phyloP scores from a whole-genome alignment of 306 rosid genomes.

The Casuarina cunninghamiana region DNA sequence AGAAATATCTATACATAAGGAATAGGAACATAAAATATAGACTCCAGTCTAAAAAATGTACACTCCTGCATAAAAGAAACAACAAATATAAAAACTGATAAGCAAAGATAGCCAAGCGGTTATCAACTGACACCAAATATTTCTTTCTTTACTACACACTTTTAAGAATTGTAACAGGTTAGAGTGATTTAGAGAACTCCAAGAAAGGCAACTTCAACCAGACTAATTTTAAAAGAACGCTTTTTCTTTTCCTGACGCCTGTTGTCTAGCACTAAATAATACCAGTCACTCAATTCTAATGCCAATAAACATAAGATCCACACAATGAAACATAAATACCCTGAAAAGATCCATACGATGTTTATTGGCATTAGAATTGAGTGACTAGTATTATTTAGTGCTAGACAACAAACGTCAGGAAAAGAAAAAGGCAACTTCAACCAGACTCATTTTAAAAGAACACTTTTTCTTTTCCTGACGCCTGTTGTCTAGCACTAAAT shows the following conservation, averaged over 20 bases:
- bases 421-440: too few species aligned
- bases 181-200: background rate
- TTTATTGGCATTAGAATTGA: background rate
- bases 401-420: too few species aligned
- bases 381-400: too few species aligned
- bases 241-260: too few species aligned
- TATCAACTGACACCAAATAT: background rate
- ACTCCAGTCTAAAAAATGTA: too few species aligned
- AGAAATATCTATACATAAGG: background rate
- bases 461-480: too few species aligned
- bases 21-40: background rate
- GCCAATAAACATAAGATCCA: background rate
- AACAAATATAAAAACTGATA: too few species aligned
- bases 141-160: background rate
- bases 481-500: too few species aligned
- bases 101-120: background rate
- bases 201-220: too few species aligned
- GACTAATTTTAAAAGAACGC: too few species aligned
- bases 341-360: background rate
- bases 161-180: background rate
- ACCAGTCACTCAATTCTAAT: background rate
- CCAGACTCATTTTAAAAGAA: background rate
- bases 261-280: too few species aligned
- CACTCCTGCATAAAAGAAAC: too few species aligned
- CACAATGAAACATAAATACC: background rate